Conservation (phyloP, 192 early-diverging fungal genomes). For the Allomyces macrogynus region DNA sequence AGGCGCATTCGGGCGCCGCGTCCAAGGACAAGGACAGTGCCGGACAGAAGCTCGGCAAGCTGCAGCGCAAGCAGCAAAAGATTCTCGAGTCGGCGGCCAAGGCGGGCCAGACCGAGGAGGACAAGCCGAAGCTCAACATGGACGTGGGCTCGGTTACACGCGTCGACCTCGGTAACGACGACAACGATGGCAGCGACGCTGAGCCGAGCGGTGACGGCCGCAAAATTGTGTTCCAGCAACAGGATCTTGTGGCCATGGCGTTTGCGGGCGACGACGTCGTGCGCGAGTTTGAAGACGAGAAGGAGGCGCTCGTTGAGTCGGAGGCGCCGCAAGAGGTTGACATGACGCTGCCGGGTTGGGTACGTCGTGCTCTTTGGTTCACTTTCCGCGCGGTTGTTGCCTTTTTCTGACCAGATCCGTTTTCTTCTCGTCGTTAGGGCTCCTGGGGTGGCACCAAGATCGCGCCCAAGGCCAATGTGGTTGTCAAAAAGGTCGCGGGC, state of each 20-base stretch:
- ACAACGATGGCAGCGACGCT: conserved; percentile 1
- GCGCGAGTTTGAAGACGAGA: conserved; percentile 77
- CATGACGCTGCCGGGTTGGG: conserved; percentile 82
- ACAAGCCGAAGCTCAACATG: background rate
- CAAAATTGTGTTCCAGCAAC: conserved; percentile 31
- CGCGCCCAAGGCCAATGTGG: conserved; percentile 37
- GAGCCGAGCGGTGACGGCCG: no score
- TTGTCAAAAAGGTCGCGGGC: conserved; percentile 19
- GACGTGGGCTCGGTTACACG: background rate
- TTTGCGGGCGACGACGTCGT: conserved; percentile 88
- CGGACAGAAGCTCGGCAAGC: background rate
- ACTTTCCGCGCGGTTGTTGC: background rate
- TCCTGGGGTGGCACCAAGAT: conserved; percentile 54
- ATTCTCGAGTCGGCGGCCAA: no score
- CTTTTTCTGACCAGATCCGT: background rate
- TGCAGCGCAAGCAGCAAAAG: background rate
- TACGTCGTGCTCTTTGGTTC: conserved; percentile 2
- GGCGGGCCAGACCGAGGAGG: background rate
- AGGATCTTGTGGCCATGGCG: conserved; percentile 73
- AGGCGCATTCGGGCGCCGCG: background rate
- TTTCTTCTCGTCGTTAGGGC: conserved; percentile 21
- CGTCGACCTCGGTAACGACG: conserved; percentile 5
- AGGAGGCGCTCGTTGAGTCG: conserved; percentile 39
- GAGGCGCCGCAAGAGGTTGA: conserved; percentile 64
- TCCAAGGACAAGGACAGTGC: no score